Percentiles rank a stretch among this genome's conserved stretches.
Evolutionary conservation across 169 alveolate genomes (phyloP).

Genomic region (Hammondia hammondi): DNA sequence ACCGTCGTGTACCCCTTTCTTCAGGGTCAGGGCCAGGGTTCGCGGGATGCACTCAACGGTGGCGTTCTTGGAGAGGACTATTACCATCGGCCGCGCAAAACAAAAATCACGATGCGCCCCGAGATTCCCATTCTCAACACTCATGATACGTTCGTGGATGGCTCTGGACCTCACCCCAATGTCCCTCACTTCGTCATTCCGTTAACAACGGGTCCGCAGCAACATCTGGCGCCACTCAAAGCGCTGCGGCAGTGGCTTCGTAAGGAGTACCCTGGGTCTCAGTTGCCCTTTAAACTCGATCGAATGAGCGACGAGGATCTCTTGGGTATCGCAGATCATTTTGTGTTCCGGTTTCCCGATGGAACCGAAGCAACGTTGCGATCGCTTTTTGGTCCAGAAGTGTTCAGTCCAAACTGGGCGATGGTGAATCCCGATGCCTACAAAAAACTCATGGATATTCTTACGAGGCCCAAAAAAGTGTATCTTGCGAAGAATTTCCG

Average conservation of each 20-base stretch:
- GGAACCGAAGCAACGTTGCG: background rate
- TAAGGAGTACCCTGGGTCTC: background rate
- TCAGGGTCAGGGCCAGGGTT: background rate
- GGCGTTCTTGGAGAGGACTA: background rate
- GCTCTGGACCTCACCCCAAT: background rate
- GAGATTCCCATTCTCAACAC: background rate
- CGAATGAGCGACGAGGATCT: constrained; percentile 29
- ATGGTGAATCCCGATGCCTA: background rate
- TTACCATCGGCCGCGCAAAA: constrained; percentile 5
- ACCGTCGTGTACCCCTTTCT: constrained; percentile 60
- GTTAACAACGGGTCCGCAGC: background rate
- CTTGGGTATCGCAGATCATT: background rate
- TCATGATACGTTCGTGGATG: background rate
- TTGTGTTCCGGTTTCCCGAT: background rate
- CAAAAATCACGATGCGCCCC: background rate
- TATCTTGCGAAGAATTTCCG: constrained; percentile 13
- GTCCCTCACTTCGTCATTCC: background rate
- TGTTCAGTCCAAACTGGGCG: constrained; percentile 9
- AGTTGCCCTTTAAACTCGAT: constrained; percentile 11
- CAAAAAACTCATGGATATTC: background rate
- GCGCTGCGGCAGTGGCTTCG: constrained; percentile 14
- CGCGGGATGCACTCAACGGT: constrained; percentile 5
- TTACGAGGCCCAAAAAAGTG: background rate
- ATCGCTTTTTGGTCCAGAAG: background rate
- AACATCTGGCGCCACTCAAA: background rate